Evolutionary conservation across 306 rosid genomes (phyloP).

Genomic region (Sicyos baderoa): DNA sequence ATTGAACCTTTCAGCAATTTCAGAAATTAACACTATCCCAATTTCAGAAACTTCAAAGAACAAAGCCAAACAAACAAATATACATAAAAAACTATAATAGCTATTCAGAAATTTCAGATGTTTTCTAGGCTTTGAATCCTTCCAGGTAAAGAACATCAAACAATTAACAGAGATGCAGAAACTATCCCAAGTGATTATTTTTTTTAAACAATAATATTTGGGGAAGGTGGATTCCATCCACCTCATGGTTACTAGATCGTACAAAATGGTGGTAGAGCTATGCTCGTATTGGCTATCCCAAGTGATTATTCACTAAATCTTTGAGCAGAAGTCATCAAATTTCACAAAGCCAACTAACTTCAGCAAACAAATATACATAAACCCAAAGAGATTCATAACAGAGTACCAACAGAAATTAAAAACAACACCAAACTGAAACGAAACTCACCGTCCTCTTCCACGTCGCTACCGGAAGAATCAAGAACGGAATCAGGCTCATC

Average conservation of each 20-base stretch:
- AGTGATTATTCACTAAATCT: not conserved
- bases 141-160: not conserved
- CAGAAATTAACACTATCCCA: no score
- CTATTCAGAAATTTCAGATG: not conserved
- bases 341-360: not conserved
- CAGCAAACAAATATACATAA: not conserved
- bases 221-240: no score
- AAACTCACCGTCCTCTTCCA: constrained; percentile 80
- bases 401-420: not conserved
- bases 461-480: constrained; percentile 61
- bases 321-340: not conserved
- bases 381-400: not conserved
- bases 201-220: no score
- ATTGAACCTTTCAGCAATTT: no score
- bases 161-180: not conserved
- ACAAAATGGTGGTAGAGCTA: no score
- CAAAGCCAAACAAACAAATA: no score
- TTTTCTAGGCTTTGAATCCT: not conserved
- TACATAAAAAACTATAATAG: no score
- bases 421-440: no score
- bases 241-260: no score
- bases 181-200: not conserved
- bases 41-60: no score
- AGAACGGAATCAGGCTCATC: constrained; percentile 19
- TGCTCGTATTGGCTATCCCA: no score